Evolutionary conservation across 768 basidiomycete species (phyloP).

Genomic region (Multifurca ochricompacta): DNA sequence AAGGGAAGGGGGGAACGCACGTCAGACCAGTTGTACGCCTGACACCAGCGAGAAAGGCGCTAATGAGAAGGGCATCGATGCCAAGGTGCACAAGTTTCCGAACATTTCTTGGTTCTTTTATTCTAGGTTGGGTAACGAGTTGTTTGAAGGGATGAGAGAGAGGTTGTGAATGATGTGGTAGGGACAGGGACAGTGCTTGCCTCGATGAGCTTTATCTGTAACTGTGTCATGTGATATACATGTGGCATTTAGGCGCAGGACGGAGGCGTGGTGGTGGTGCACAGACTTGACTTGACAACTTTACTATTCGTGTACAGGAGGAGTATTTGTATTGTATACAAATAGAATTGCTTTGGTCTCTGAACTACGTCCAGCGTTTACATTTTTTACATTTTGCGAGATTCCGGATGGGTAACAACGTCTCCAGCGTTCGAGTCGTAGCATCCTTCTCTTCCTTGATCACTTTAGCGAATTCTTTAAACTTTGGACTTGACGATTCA

Average conservation of each 20-base stretch:
- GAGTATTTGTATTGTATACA: no score
- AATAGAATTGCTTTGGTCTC: no score
- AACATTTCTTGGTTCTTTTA: constrained; percentile 36
- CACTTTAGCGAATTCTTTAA: constrained; percentile 63
- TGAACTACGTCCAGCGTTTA: no score
- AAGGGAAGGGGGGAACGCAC: constrained; percentile 37
- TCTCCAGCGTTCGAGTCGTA: constrained; percentile 37
- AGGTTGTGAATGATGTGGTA: no score
- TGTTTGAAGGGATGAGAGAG: no score
- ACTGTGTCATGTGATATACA: not conserved
- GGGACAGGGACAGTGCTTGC: no score
- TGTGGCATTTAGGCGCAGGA: no score
- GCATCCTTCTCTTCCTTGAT: constrained; percentile 72
- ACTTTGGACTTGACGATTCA: constrained; percentile 54
- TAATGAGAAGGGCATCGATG: constrained; percentile 71
- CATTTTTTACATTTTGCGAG: no score
- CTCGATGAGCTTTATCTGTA: not conserved
- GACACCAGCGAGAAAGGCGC: constrained; percentile 78
- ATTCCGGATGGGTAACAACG: constrained; percentile 24
- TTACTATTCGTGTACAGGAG: no score
- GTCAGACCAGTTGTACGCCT: constrained; percentile 79
- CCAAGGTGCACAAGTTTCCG: constrained; percentile 63
- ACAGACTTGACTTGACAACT: no score
- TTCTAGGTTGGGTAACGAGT: no score
- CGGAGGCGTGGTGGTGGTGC: no score